Base-by-base conservation (phyloP, 1,284 basidiomycete species). In the Lentinula novae-zelandiae region DNA sequence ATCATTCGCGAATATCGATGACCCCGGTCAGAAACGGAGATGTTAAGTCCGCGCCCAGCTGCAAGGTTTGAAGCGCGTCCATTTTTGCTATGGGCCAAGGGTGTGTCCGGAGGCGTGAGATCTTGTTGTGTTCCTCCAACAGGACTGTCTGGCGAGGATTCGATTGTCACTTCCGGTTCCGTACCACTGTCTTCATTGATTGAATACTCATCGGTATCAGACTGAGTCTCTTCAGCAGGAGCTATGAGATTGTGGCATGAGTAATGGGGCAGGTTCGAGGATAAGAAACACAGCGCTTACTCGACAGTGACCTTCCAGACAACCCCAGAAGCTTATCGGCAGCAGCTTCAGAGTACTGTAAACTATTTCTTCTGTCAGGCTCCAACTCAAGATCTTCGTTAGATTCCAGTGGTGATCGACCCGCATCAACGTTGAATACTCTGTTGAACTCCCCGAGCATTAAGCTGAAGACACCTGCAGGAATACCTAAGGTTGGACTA, bases 401-500 rank as follows among this genome's bases (percentile, higher is more conserved):
- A 52, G 73, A 67, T 48, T 76, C 75, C 20, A 70, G 70, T 57
- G 51, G 68, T 70, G 40, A 72, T 74, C 52, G 73, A 76, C 80
- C 80, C 27, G 73, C 74, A 66, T 87, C 82, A 53, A 90, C 87
- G 68, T 92, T 92, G 77, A 94, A 95, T 46, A 95, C 93, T 7
- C 85, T 83, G 66, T 93, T 93, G 75, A 96, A 96, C 71, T 96
- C 93, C 62, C 86, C 88, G 33, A 97, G 84, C 84, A 97, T 93
- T 67, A 97, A 78, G 70, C 92, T 94, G 75, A 97, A 96, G 53
- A 97, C 91, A 5, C 94, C 95, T 0, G 95, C 95, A 13, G 95
- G 95, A 66, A 98, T 96, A 40, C 93, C 94, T 7, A 98, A 81
- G 0, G 95, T 97, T 3, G 96, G 95, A 65, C 92, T 95, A 75